A percentile compares a stretch with the other conserved stretches of the same genome.
Conservation (phyloP, 345 rosid species). For the Eucalyptus shirleyi region DNA sequence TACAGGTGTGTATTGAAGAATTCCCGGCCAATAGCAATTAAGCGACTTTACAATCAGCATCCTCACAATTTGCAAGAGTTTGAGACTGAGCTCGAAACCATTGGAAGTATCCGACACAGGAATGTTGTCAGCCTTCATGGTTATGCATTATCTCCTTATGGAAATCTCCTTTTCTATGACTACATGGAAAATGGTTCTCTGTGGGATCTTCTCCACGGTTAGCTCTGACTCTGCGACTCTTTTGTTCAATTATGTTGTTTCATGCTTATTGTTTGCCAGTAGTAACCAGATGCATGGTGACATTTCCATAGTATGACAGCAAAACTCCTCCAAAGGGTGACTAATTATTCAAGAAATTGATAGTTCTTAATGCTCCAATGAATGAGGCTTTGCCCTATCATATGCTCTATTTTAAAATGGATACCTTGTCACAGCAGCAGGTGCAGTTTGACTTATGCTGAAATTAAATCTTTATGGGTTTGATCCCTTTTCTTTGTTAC, state of each 20-base stretch:
- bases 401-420: background rate
- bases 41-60: slow-evolving; percentile 67
- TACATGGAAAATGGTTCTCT: slow-evolving; percentile 95
- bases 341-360: background rate
- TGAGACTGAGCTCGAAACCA: slow-evolving; percentile 90
- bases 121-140: slow-evolving; percentile 89
- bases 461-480: background rate
- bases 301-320: background rate
- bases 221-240: background rate
- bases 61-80: slow-evolving; percentile 58
- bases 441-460: background rate
- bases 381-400: background rate
- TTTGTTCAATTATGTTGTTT: background rate
- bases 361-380: background rate
- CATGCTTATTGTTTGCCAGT: background rate
- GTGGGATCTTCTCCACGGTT: slow-evolving; percentile 96
- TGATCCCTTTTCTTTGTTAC: background rate
- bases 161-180: slow-evolving; percentile 94
- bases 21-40: slow-evolving; percentile 87
- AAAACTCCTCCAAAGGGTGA: background rate
- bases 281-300: background rate
- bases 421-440: background rate
- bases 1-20: slow-evolving; percentile 69
- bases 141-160: slow-evolving; percentile 59
- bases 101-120: slow-evolving; percentile 87